Conservation (phyloP, 176 grass and related monocot genomes). For the Poa pratensis region DNA sequence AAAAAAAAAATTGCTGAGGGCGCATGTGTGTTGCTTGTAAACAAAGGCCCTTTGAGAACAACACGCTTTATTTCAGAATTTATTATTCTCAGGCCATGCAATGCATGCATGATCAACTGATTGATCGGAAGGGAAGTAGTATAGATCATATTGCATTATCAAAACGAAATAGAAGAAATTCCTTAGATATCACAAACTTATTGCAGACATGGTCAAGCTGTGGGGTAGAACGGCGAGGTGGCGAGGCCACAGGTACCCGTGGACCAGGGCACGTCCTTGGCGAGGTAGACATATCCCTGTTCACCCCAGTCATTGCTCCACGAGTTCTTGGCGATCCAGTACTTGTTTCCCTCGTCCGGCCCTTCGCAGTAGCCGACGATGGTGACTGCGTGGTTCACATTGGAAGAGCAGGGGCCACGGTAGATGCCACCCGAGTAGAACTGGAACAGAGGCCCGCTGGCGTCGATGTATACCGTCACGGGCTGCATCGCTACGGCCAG, state of each 20-base stretch:
- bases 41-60: no score
- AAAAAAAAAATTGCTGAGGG: no score
- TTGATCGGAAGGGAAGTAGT: background rate
- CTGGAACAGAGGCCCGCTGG: constrained; percentile 11
- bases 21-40: no score
- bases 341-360: background rate
- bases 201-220: constrained; percentile 11
- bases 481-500: constrained; percentile 50
- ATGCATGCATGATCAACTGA: background rate
- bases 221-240: constrained; percentile 45
- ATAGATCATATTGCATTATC: background rate
- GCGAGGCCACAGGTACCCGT: constrained; percentile 45
- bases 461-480: constrained; percentile 48
- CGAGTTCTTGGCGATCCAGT: constrained; percentile 62
- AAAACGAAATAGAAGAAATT: background rate
- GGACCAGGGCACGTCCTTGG: constrained; percentile 31
- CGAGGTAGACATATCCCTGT: constrained; percentile 44
- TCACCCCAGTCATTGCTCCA: constrained; percentile 55
- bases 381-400: constrained; percentile 50
- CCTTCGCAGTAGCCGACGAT: constrained; percentile 52
- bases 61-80: no score
- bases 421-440: constrained; percentile 55
- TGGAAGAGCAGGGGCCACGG: constrained; percentile 30
- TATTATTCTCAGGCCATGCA: background rate
- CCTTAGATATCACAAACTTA: background rate